phyloP scores from a whole-genome alignment of 768 basidiomycete species.

The Suillus americanus region DNA sequence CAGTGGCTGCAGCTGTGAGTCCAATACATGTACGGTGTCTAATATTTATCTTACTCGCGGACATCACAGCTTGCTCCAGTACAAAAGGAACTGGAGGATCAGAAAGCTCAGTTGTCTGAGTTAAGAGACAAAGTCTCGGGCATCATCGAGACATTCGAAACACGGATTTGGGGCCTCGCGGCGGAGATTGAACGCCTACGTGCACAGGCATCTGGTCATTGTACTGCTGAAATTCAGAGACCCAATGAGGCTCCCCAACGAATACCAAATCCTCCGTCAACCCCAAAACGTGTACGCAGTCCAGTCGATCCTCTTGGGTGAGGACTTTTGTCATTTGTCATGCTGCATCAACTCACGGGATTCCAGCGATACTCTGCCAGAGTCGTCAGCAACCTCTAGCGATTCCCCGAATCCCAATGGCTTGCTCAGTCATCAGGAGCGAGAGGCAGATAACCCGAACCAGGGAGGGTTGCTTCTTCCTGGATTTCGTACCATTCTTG shows the following conservation, averaged over 20 bases:
- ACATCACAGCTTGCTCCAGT: slow-evolving; percentile 47
- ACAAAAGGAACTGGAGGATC: slow-evolving; percentile 46
- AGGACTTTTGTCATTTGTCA: slow-evolving; percentile 13
- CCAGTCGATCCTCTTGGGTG: slow-evolving; percentile 25
- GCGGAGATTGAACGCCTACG: slow-evolving; percentile 35
- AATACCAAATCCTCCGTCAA: slow-evolving; percentile 32
- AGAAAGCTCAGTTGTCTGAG: slow-evolving; percentile 45
- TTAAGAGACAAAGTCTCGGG: slow-evolving; percentile 30
- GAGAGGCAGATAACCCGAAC: slow-evolving; percentile 13
- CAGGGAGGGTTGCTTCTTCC: slow-evolving; percentile 26
- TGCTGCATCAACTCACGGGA: slow-evolving; percentile 13
- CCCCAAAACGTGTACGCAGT: slow-evolving; percentile 34
- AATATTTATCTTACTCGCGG: slow-evolving; percentile 9
- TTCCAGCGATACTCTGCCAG: slow-evolving; percentile 21
- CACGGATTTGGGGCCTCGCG: slow-evolving; percentile 37
- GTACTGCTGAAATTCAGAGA: slow-evolving; percentile 9
- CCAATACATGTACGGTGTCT: not conserved
- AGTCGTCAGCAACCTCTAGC: slow-evolving; percentile 19
- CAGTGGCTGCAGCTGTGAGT: slow-evolving; percentile 32
- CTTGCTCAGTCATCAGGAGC: not conserved
- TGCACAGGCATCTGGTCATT: slow-evolving; percentile 14
- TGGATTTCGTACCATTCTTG: slow-evolving; percentile 49
- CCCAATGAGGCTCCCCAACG: slow-evolving; percentile 16
- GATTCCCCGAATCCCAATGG: slow-evolving; percentile 22
- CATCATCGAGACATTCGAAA: slow-evolving; percentile 32